These are phyloP conservation scores for Aspergillus candidus DNA, from an alignment of 2,329 filamentous ascomycete species.

Conservation along the genomic window DNA sequence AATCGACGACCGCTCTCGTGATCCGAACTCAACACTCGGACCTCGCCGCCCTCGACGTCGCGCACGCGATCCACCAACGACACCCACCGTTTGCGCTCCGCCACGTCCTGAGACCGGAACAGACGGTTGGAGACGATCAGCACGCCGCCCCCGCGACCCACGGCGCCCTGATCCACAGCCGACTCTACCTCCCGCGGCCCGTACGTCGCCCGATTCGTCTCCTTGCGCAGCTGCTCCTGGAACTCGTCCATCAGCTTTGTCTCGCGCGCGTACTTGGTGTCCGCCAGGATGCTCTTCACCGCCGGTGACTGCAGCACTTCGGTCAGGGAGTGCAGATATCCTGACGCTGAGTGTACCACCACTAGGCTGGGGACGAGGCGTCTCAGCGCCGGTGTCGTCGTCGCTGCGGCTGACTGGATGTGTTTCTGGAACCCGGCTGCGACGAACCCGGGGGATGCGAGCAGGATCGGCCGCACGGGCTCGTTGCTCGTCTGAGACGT, in stretches of 20 bases:
- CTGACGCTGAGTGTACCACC: conserved; percentile 79
- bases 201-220: conserved; percentile 89
- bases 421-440: conserved; percentile 75
- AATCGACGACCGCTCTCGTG: conserved; percentile 88
- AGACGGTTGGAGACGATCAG: conserved; percentile 81
- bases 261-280: conserved; percentile 84
- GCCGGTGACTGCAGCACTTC: conserved; percentile 79
- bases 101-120: conserved; percentile 76
- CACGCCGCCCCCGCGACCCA: conserved; percentile 77
- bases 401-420: conserved; percentile 56
- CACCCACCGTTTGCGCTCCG: conserved; percentile 73
- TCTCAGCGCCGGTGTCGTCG: conserved; percentile 56
- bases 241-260: conserved; percentile 81
- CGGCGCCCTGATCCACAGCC: conserved; percentile 79
- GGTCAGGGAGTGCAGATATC: conserved; percentile 78
- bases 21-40: conserved; percentile 80
- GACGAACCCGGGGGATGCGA: conserved; percentile 86
- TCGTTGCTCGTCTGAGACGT: conserved; percentile 34
- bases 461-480: conserved; percentile 57
- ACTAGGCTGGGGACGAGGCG: conserved; percentile 57
- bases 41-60: conserved; percentile 73
- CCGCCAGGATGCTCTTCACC: conserved; percentile 68
- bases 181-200: conserved; percentile 74
- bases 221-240: conserved; percentile 67
- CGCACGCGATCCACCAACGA: conserved; percentile 81